Evolutionary conservation across 352 stramenopile genomes (phyloP).

Genomic region (Phytophthora sojae): DNA sequence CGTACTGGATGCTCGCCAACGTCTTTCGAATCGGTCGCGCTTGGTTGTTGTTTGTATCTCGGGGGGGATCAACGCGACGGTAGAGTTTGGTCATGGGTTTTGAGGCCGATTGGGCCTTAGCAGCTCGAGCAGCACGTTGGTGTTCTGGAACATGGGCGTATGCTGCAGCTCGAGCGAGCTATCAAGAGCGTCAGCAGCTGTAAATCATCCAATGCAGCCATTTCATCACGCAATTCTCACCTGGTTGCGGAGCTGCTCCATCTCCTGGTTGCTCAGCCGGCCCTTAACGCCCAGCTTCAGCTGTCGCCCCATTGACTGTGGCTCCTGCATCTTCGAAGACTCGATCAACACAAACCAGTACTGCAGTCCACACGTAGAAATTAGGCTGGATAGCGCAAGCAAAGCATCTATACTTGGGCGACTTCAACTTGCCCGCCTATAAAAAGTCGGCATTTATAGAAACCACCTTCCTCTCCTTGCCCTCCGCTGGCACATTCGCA

Average conservation of each 20-base stretch:
- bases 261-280: conserved; percentile 71
- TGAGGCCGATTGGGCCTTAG: conserved; percentile 16
- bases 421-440: not conserved
- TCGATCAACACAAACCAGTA: not conserved
- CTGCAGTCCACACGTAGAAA: too few species aligned
- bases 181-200: not conserved
- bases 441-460: not conserved
- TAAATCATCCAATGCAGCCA: not conserved
- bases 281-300: conserved; percentile 55
- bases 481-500: not conserved
- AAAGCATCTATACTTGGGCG: not conserved
- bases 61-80: conserved; percentile 36
- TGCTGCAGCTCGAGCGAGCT: conserved; percentile 65
- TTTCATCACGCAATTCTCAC: conserved; percentile 39
- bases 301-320: conserved; percentile 3
- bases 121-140: conserved; percentile 14
- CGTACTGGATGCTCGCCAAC: conserved; percentile 70
- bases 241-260: conserved; percentile 63
- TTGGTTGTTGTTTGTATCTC: conserved; percentile 8
- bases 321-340: conserved; percentile 11
- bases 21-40: conserved; percentile 54
- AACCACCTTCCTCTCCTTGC: not conserved
- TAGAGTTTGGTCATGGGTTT: conserved; percentile 77
- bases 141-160: conserved; percentile 61
- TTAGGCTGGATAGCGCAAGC: too few species aligned